Conservation (phyloP, 495 filamentous ascomycete species). For the Aspergillus sclerotiicarbonarius region DNA sequence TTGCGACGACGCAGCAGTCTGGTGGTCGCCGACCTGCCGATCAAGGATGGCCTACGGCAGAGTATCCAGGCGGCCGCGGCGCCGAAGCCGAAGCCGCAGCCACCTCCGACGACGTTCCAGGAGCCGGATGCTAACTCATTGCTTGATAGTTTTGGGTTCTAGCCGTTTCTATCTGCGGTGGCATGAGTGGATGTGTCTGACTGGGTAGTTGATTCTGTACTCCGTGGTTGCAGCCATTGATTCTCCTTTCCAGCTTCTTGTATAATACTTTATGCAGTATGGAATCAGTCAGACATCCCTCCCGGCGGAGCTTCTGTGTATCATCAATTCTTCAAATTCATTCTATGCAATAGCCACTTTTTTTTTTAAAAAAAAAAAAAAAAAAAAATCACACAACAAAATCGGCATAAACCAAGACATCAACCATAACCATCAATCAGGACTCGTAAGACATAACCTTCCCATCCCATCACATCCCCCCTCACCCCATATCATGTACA, state of each 20-base stretch:
- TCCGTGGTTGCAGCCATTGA: not conserved
- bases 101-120: slow-evolving; percentile 77
- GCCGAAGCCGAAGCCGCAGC: slow-evolving; percentile 59
- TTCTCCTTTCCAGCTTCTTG: not conserved
- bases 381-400: too few species aligned
- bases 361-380: too few species aligned
- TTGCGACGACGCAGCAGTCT: slow-evolving; percentile 71
- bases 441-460: too few species aligned
- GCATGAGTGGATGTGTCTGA: not conserved
- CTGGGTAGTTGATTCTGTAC: not conserved
- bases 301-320: too few species aligned
- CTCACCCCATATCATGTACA: too few species aligned
- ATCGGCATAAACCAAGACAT: too few species aligned
- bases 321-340: too few species aligned
- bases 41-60: slow-evolving; percentile 20
- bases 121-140: slow-evolving; percentile 85
- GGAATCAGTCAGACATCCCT: not conserved
- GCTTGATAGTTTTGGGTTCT: slow-evolving; percentile 77
- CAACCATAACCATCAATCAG: too few species aligned
- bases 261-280: not conserved
- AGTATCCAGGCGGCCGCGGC: slow-evolving; percentile 24
- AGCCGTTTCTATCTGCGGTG: slow-evolving; percentile 14
- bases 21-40: slow-evolving; percentile 75
- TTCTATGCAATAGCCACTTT: too few species aligned
- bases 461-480: too few species aligned